phyloP scores from a whole-genome alignment of 164 flowering plant species.

The Berberis thunbergii region DNA sequence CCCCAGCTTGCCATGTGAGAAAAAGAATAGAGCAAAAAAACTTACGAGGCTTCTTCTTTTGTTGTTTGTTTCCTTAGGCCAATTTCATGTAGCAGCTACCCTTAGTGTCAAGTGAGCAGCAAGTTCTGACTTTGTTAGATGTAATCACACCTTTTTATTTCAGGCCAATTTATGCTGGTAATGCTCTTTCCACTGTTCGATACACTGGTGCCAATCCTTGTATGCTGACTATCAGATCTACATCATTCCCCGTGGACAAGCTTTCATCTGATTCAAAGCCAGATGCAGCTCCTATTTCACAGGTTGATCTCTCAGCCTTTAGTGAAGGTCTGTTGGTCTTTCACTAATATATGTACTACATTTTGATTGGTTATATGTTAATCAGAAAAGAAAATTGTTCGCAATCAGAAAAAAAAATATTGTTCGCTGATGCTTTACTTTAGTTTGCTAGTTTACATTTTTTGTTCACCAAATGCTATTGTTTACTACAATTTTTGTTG shows the following conservation, averaged over 20 bases:
- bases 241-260: conserved; percentile 57
- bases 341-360: background rate
- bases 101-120: background rate
- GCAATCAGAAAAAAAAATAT: too few species aligned
- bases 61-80: background rate
- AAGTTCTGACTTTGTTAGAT: background rate
- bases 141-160: conserved; percentile 16
- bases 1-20: too few species aligned
- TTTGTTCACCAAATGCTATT: background rate
- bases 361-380: background rate
- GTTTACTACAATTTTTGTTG: background rate
- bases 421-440: background rate
- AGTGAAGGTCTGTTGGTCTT: conserved; percentile 57
- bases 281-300: conserved; percentile 51
- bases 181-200: conserved; percentile 77
- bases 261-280: conserved; percentile 32
- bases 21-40: too few species aligned
- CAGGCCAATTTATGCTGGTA: conserved; percentile 99
- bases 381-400: background rate
- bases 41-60: too few species aligned
- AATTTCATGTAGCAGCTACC: background rate
- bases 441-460: background rate
- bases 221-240: conserved; percentile 71
- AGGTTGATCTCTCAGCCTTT: conserved; percentile 90
- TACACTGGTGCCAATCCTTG: conserved; percentile 74